A percentile compares a stretch with the other conserved stretches of the same genome.
Evolutionary conservation across 2,329 filamentous ascomycete species (phyloP).

Genomic region (Huntiella decipiens): DNA sequence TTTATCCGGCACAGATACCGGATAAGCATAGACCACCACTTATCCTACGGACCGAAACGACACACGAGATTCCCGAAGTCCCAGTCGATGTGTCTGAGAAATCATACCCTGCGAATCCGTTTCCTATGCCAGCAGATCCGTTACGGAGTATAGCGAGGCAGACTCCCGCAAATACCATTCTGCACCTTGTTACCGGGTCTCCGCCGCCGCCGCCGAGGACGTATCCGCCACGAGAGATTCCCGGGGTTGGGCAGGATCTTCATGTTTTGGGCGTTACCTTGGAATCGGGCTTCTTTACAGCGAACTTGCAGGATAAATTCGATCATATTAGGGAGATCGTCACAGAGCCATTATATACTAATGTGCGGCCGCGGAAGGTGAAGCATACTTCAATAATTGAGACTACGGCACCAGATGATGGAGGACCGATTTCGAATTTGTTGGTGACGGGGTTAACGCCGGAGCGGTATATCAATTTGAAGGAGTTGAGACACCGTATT

Average conservation of each 20-base stretch:
- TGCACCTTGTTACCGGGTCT: not conserved
- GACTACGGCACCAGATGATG: slow-evolving; percentile 15
- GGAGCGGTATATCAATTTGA: slow-evolving; percentile 35
- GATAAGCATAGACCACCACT: too few species aligned
- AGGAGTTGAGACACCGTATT: slow-evolving; percentile 45
- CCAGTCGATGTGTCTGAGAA: too few species aligned
- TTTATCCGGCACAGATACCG: too few species aligned
- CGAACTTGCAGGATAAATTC: slow-evolving; percentile 11
- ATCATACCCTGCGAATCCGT: too few species aligned
- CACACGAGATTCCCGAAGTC: too few species aligned
- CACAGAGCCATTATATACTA: slow-evolving; percentile 4
- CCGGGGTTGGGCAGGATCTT: slow-evolving; percentile 1
- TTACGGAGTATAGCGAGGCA: not conserved
- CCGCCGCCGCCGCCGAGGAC: not conserved
- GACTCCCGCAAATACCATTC: not conserved
- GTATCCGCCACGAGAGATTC: not conserved
- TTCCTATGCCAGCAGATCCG: not conserved
- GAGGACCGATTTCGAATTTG: slow-evolving; percentile 46
- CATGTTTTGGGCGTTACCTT: slow-evolving; percentile 9
- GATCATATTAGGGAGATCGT: slow-evolving; percentile 12
- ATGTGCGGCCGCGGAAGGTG: slow-evolving; percentile 11
- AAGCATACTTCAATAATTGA: slow-evolving; percentile 12
- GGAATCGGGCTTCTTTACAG: slow-evolving; percentile 8
- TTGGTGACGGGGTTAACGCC: slow-evolving; percentile 44
- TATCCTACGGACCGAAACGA: too few species aligned